Evolutionary conservation across 2,329 filamentous ascomycete species (phyloP), one percentile per base, ranked within the genome.

Genomic region (Aureobasidium zeae): DNA sequence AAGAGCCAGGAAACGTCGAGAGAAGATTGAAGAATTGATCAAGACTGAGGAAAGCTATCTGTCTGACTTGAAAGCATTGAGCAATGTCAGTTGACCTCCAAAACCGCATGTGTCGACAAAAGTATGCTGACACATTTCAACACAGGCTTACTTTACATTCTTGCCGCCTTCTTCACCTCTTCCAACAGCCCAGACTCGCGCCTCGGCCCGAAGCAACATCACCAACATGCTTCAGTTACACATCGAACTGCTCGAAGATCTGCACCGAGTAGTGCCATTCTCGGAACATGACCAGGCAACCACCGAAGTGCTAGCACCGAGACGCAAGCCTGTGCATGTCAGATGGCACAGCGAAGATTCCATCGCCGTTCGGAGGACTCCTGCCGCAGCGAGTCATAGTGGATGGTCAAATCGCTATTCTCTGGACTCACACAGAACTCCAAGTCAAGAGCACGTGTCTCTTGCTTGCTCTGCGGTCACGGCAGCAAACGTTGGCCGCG

Each of bases 31-130:
- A 57, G 91, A 96, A 63, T 68, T 96, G 38, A 77, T 95, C 48
- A 74, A 67, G 45, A 94, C 88, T 0, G 91, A 96, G 61, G 83
- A 91, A 58, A 78, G 81, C 55, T 96, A 96, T 59, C 80, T 96
- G 53, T 77, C 81, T 12, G 89, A 94, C 55, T 64, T 96, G 46
- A 86, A 86, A 54, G 86, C 91, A 51, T 69, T 96, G 47, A 82
- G 83, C 59, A 87, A 93, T 63, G 88, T 89, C 66, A 58, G 77
- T 45, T 15, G 22, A 21, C 10, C 10, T 1, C 16, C n/a, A n/a
- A 5, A 12, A 4, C 3, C 4, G 16, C 5, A 20, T 10, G 7
- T 10, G n/a, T 3, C 9, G 16, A 16, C 31, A 15, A 8, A 4
- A 34, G 6, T 37, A 9, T 16, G 16, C 45, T 41, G n/a, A 41